Conservation (phyloP, 345 rosid genomes). For the Linum trigynum region DNA sequence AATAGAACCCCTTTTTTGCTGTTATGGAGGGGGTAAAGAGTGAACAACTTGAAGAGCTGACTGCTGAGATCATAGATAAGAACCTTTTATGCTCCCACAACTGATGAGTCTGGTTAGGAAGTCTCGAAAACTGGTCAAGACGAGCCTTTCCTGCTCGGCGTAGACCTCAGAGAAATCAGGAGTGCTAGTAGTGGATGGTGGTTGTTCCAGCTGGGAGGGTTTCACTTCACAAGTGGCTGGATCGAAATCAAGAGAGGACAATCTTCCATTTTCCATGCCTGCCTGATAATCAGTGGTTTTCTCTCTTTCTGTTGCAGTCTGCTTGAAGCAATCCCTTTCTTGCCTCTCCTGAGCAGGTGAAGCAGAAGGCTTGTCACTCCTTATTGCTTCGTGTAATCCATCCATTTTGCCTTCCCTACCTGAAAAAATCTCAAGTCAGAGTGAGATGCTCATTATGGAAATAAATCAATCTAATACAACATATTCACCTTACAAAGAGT, state of each 20-base stretch:
- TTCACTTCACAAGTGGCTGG: conserved; percentile 1
- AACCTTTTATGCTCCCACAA: conserved; percentile 44
- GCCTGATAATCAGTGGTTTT: conserved; percentile 17
- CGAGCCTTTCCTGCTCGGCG: conserved; percentile 44
- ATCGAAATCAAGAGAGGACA: conserved; percentile 45
- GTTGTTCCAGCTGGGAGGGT: background rate
- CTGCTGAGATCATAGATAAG: conserved; percentile 6
- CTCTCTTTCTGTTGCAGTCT: conserved; percentile 17
- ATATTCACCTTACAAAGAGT: background rate
- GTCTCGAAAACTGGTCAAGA: conserved; percentile 43
- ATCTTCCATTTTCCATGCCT: conserved; percentile 18
- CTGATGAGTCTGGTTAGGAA: conserved; percentile 39
- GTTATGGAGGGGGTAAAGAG: background rate
- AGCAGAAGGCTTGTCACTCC: conserved; percentile 14
- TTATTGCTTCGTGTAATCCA: conserved; percentile 10
- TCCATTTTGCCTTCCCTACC: conserved; percentile 18
- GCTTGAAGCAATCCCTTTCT: conserved; percentile 14
- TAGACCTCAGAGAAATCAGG: conserved; percentile 30
- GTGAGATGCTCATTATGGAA: background rate
- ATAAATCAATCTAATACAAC: too few relatives aligned
- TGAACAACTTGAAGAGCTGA: background rate
- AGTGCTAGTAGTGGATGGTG: conserved; percentile 9
- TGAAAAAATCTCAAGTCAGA: conserved; percentile 13
- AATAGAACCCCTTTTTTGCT: background rate
- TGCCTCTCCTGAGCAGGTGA: conserved; percentile 18